Base-by-base conservation (phyloP, 2,329 filamentous ascomycete species). In the Xylariaceae sp. region DNA sequence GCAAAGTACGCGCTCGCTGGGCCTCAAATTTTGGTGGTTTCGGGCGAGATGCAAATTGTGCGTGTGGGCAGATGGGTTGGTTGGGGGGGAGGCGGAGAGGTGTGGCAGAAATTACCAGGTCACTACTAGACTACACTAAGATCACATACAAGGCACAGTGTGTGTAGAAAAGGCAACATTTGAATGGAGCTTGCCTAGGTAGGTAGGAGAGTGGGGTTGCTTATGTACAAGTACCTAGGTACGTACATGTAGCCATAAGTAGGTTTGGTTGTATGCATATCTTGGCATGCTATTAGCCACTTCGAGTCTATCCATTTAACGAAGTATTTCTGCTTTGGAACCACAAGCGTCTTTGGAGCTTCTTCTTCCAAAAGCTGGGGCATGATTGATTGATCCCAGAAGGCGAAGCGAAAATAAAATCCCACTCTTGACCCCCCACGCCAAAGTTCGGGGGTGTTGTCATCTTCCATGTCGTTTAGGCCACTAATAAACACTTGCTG, bases 391-490 rank as follows among this genome's bases (percentile, higher is more conserved):
- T 16, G n/a, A 19, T 39, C 29, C 39, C 17, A 56, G 40, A 56
- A 44, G 12, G 48, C 48, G 47, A 60, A 53, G 47, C 56, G 43
- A 63, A 63, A 36, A n/a, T n/a, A 56, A 62, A 61, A 68, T 69
- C 66, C 67, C 67, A 68, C 67, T 60, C 63, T 58, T 61, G 64
- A 65, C 58, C 67, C 66, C 68, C 68, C 68, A 70, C 68, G 67
- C 67, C 64, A 59, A 37, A 58, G 51, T 31, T 54, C 54, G 40
- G 53, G 44, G 50, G 64, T 69, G 66, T 66, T 64, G 66, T 67
- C 67, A 69, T 69, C 55, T 65, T 64, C 66, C 66, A 70, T 69
- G 66, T 66, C 64, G 58, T 65, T 60, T 67, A 67, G 67, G 62
- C 68, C 68, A 68, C 67, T 69, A 70, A 70, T 67, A 65, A 62